phyloP scores from a whole-genome alignment of 768 basidiomycete genomes.

The Pilatotrama ljubarskyi region DNA sequence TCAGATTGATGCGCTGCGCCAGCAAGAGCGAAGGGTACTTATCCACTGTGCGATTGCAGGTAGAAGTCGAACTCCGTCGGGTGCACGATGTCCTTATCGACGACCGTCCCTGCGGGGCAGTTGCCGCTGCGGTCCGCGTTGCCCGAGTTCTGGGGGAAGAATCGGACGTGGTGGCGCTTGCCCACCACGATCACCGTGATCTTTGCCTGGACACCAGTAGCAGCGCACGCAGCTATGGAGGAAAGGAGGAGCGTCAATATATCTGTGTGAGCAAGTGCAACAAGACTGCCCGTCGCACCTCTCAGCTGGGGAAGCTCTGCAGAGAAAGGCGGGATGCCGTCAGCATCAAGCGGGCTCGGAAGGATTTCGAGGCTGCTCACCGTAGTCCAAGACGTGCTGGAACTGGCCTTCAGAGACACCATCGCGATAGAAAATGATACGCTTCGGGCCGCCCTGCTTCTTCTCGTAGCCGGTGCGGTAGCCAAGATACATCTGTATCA shows the following conservation, averaged over 20 bases:
- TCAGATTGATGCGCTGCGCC: background rate
- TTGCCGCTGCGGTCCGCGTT: constrained; percentile 71
- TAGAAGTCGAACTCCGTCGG: constrained; percentile 80
- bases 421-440: constrained; percentile 75
- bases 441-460: constrained; percentile 52
- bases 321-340: background rate
- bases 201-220: constrained; percentile 56
- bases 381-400: constrained; percentile 48
- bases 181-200: constrained; percentile 82
- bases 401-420: constrained; percentile 62
- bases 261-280: background rate
- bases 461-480: constrained; percentile 61
- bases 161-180: constrained; percentile 70
- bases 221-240: constrained; percentile 58
- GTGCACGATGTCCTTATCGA: constrained; percentile 68
- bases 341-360: background rate
- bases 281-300: constrained; percentile 7
- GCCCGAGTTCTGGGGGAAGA: constrained; percentile 48
- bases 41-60: constrained; percentile 72
- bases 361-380: constrained; percentile 35
- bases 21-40: background rate
- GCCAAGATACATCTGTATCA: constrained; percentile 55
- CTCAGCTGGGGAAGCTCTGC: constrained; percentile 22
- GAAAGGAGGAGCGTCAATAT: constrained; percentile 7
- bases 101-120: constrained; percentile 74